Base-by-base conservation (phyloP, 208 protist species). In the Trypanosomatidae sp. region DNA sequence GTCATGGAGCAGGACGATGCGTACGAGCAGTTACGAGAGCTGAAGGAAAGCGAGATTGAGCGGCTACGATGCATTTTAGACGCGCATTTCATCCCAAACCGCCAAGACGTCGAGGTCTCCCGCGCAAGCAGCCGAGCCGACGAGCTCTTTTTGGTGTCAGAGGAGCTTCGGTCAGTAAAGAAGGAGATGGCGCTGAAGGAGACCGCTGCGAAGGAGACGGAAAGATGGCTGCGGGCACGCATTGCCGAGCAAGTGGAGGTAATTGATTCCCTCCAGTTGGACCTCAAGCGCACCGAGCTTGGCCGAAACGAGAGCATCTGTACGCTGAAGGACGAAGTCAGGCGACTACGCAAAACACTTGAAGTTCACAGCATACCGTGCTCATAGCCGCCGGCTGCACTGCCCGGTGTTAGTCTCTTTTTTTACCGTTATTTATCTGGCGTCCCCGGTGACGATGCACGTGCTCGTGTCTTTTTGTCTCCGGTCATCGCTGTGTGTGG, bases 41-140 rank as follows among this genome's bases (percentile, higher is more conserved):
- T 83, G 28, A 72, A 75, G 68, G 74, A 91, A 28, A 85, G 84
- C 52, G 91, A 95, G 72, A 87, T 93, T 36, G 43, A 79, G 46
- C 73, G 88, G 19, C 79, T 96, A 15, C 81, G 81, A 33, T 73
- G 71, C 49, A 79, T 94, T 8, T 79, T 96, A 15, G 91, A 94
- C 65, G 87, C 89, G 7, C 81, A 94, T 58, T 94, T 95, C 79
- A 91, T 94, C 69, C 90, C 90, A 4, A 83, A 95, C 64, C 80
- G 92, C 46, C 74, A 87, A 62, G 81, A 83, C 9, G 85, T 87
- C 0, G 83, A 91, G 65, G 76, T 68, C 56, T 62, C 69, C 47
- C 73, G 49, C 9, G 66, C 62, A 10, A 81, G 71, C n/a, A 70
- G 71, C 22, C 49, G 76, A 10, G 71, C 75, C 25, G 80, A 79